Evolutionary conservation across 2,329 filamentous ascomycete species (phyloP).

Genomic region (Cladosporium sp.): DNA sequence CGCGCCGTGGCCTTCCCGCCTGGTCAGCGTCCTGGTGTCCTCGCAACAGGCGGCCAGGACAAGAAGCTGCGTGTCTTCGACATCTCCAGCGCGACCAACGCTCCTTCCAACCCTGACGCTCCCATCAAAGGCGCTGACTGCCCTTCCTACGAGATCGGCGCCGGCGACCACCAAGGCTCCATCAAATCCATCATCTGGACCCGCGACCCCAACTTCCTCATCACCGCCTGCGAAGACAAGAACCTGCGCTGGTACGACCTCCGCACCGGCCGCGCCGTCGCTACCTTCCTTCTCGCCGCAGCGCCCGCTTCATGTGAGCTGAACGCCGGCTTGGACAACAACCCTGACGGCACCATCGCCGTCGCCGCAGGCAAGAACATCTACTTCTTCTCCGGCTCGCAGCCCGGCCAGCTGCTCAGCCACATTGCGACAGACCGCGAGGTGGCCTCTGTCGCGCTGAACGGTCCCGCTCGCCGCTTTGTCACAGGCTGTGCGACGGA

Average conservation of each 20-base stretch:
- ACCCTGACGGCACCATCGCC: constrained; percentile 70
- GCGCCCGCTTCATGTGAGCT: constrained; percentile 92
- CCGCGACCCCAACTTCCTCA: constrained; percentile 78
- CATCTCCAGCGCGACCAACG: constrained; percentile 57
- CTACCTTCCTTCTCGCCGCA: constrained; percentile 77
- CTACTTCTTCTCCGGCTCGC: constrained; percentile 82
- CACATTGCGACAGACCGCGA: constrained; percentile 78
- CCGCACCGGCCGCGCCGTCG: constrained; percentile 71
- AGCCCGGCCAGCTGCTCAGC: constrained; percentile 73
- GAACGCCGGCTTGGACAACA: constrained; percentile 65
- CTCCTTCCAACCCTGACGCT: constrained; percentile 12
- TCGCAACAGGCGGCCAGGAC: constrained; percentile 93
- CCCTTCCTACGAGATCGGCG: constrained; percentile 82
- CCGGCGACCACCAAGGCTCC: constrained; percentile 77
- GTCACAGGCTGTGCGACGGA: constrained; percentile 89
- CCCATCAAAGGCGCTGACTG: constrained; percentile 33
- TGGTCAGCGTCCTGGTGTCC: constrained; percentile 66
- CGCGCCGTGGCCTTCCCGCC: constrained; percentile 81
- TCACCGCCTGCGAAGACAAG: constrained; percentile 89
- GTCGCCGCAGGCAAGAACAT: constrained; percentile 93
- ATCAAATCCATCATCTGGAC: constrained; percentile 96
- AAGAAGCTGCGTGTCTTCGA: constrained; percentile 97
- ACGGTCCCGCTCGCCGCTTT: constrained; percentile 76
- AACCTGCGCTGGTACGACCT: constrained; percentile 94
- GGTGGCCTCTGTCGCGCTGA: constrained; percentile 86